Percentiles rank a stretch among this genome's conserved stretches.
These are phyloP conservation scores for Leucocoprinus birnbaumii DNA, from an alignment of 768 basidiomycete species.

Conservation along the genomic window DNA sequence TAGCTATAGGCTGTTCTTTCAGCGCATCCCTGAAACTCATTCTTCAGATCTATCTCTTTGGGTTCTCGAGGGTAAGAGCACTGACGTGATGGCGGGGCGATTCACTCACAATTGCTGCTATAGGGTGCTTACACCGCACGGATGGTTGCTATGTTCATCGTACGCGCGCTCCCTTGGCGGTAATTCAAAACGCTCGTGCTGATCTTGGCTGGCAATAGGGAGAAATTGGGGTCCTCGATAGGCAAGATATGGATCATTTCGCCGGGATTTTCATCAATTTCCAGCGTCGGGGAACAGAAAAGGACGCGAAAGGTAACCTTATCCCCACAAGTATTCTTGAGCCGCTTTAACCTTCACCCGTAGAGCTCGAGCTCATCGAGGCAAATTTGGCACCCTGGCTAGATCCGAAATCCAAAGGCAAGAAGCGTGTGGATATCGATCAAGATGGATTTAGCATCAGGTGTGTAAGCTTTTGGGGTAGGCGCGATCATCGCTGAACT, in stretches of 20 bases:
- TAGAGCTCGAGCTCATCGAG: conserved; percentile 40
- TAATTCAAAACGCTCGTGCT: neutral
- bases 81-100: too few relatives aligned
- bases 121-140: conserved; percentile 77
- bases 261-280: conserved; percentile 58
- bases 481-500: neutral
- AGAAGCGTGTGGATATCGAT: conserved; percentile 43
- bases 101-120: neutral
- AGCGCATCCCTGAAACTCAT: conserved; percentile 10
- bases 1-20: neutral
- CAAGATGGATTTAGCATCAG: conserved; percentile 56
- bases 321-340: too few relatives aligned
- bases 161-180: conserved; percentile 23
- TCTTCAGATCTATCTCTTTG: conserved; percentile 69
- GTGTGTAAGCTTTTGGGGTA: conserved; percentile 29
- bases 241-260: conserved; percentile 71
- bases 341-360: too few relatives aligned
- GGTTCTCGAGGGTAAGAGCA: conserved; percentile 62
- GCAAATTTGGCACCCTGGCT: conserved; percentile 54
- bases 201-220: conserved; percentile 40
- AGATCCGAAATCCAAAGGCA: conserved; percentile 47
- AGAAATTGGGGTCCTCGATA: conserved; percentile 67
- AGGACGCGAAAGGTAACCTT: conserved; percentile 40
- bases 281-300: conserved; percentile 57
- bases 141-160: conserved; percentile 71